Evolutionary conservation across 2,329 filamentous ascomycete genomes (phyloP), one percentile per base, ranked within the genome.

Genomic region (Akanthomyces lecanii): DNA sequence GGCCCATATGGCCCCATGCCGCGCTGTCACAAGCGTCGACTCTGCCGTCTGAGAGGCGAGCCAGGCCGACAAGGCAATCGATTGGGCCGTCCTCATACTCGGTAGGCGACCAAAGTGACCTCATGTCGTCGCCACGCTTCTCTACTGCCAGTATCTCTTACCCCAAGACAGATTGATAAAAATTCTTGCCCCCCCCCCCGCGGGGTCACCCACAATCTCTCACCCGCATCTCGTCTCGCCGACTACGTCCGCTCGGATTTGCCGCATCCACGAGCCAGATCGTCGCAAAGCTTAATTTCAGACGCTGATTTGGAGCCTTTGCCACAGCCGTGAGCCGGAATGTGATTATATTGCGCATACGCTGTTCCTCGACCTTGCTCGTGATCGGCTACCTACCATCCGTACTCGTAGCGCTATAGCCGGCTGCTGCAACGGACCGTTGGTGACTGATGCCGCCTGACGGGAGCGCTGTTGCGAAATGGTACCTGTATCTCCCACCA

Each of bases 201-300:
- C 12, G 7, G 21, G 36, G 21, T 48, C 10, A 36, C 44, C 7
- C 14, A 48, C 11, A 36, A 47, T 48, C 10, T 48, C 44, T 7
- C 14, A 48, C n/a, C 40, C 42, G 42, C 42, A 48, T 50, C 55
- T 51, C 45, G 44, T 51, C 56, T 51, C 56, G 56, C 56, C 56
- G 56, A 59, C 33, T 47, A 59, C 12, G 21, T 59, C 56, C 56
- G 56, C 56, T 59, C 56, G 45, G 56, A 59, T 36, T 59, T 59
- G 44, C 30, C 56, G 55, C 30, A 23, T 51, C 33, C 45, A 30
- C 56, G 45, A 40, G 45, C 56, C 44, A 21, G 56, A 42, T 50
- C 30, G 14, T 50, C 33, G 30, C 30, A 42, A 58, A 59, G 47
- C 44, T 50, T 28, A 59, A n/a, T 36, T 30, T 10, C 38, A 56